Evolutionary conservation across 1,284 basidiomycete genomes (phyloP).

Genomic region (Austroboletus novae-zelandiae): DNA sequence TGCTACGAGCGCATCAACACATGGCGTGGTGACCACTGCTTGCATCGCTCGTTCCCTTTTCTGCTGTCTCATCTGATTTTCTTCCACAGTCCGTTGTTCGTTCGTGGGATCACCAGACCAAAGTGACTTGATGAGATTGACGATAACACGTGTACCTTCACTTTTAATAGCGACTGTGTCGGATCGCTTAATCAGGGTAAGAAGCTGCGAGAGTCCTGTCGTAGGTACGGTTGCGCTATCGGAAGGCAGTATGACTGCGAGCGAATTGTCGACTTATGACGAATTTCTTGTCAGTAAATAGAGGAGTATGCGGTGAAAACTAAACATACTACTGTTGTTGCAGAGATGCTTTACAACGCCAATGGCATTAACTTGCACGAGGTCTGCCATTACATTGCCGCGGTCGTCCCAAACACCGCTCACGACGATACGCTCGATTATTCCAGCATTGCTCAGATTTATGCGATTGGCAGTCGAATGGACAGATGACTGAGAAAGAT

Average conservation of each 20-base stretch:
- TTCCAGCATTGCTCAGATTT: slow-evolving; percentile 58
- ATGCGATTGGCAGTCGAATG: slow-evolving; percentile 61
- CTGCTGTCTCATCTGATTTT: slow-evolving; percentile 38
- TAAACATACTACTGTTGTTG: slow-evolving; percentile 62
- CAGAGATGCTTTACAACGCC: slow-evolving; percentile 89
- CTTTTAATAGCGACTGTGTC: slow-evolving; percentile 83
- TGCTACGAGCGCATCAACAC: slow-evolving; percentile 62
- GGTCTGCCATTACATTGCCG: slow-evolving; percentile 72
- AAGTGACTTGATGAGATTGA: slow-evolving; percentile 75
- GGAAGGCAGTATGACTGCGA: slow-evolving; percentile 52
- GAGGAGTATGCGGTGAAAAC: neutral
- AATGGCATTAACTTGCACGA: slow-evolving; percentile 86
- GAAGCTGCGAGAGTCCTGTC: slow-evolving; percentile 64
- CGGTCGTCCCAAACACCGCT: slow-evolving; percentile 73
- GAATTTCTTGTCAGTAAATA: slow-evolving; percentile 11
- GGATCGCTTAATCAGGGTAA: slow-evolving; percentile 75
- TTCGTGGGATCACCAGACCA: slow-evolving; percentile 51
- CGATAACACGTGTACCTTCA: slow-evolving; percentile 86
- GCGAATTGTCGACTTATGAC: slow-evolving; percentile 60
- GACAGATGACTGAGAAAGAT: slow-evolving; percentile 72
- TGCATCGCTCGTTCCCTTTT: slow-evolving; percentile 56
- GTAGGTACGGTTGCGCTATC: slow-evolving; percentile 26
- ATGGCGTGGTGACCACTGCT: slow-evolving; percentile 49
- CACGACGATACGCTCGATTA: slow-evolving; percentile 61
- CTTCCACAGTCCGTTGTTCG: slow-evolving; percentile 27